Base-by-base conservation (phyloP, 768 basidiomycete species). In the Lentinus brumalis region DNA sequence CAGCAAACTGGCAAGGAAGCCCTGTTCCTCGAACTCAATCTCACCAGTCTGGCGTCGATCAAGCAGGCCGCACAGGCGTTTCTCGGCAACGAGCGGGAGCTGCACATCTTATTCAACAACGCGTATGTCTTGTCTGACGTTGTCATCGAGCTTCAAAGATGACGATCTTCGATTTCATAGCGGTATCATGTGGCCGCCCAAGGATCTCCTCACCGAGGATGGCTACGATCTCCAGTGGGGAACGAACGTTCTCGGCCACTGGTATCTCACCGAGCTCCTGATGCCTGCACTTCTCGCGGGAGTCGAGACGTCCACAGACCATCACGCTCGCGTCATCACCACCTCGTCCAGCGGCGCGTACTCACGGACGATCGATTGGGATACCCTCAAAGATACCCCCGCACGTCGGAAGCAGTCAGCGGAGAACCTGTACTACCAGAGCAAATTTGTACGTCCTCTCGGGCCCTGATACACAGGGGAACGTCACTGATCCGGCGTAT, bases 201-300 rank as follows among this genome's bases (percentile, higher is more conserved):
- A 71, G 0, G 72, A 76, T 0, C 57, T 61, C 56, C 29, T 78
- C 5, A 80, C 79, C 0, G 69, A 64, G 4, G 75, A 80, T 30
- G 78, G 76, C 0, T 79, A 78, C 53, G 79, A 80, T 56, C 63
- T 79, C 26, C 76, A 73, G 57, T 77, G 76, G 16, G 77, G 72
- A 3, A 77, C 74, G n/a, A 77, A 76, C 60, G 75, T 76, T 32
- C 60, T 78, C 11, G 86, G 87, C 5, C 88, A 84, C 67, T 85
- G 80, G 67, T 78, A 81, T 61, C 78, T 89, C 58, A 87, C 85
- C 3, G 71, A 74, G 35, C 74, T 79, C 14, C 78, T 86, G 41
- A 70, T 84, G 12, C 82, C 83, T 6, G 72, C 71, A 5, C 74
- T 83, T 38, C 66, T 76, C 35, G 69, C 72, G 4, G 71, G 74